phyloP scores from a whole-genome alignment of 345 rosid species.

The Boechera stricta region DNA sequence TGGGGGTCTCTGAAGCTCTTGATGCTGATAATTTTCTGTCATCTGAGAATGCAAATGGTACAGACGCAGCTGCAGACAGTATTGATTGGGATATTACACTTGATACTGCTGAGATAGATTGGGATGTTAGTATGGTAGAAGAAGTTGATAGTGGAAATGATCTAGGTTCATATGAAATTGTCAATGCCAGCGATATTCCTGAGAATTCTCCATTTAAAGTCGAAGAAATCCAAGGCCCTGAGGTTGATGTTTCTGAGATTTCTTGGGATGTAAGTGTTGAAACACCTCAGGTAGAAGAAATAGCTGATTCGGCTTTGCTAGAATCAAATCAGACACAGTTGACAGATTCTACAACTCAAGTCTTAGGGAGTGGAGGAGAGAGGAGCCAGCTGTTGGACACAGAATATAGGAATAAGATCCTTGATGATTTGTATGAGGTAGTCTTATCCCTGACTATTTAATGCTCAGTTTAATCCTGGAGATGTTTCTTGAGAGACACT shows the following conservation, averaged over 20 bases:
- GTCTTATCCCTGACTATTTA: slow-evolving; percentile 8
- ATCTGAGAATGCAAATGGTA: slow-evolving; percentile 53
- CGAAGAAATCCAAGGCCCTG: slow-evolving; percentile 49
- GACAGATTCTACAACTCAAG: slow-evolving; percentile 49
- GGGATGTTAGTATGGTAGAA: slow-evolving; percentile 90
- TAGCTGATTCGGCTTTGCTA: slow-evolving; percentile 53
- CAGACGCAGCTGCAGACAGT: slow-evolving; percentile 56
- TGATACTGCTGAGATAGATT: slow-evolving; percentile 79
- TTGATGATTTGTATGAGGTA: slow-evolving; percentile 95
- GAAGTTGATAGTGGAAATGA: slow-evolving; percentile 84
- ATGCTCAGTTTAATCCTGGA: not conserved
- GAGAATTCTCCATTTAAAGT: slow-evolving; percentile 51
- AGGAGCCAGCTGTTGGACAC: slow-evolving; percentile 90
- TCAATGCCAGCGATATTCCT: slow-evolving; percentile 75
- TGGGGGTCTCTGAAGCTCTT: slow-evolving; percentile 55
- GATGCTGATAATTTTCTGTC: slow-evolving; percentile 52
- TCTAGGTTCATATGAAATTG: slow-evolving; percentile 88
- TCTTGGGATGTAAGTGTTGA: slow-evolving; percentile 95
- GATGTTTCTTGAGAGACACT: slow-evolving; percentile 34
- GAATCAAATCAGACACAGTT: slow-evolving; percentile 48
- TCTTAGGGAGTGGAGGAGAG: slow-evolving; percentile 51
- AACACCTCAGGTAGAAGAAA: slow-evolving; percentile 77
- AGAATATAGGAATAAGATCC: slow-evolving; percentile 87
- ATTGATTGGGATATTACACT: slow-evolving; percentile 96
- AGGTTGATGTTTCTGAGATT: slow-evolving; percentile 64